Evolutionary conservation across 192 early-diverging fungal genomes (phyloP), one percentile per base, ranked within the genome.

Genomic region (Chytriomyces sp.): DNA sequence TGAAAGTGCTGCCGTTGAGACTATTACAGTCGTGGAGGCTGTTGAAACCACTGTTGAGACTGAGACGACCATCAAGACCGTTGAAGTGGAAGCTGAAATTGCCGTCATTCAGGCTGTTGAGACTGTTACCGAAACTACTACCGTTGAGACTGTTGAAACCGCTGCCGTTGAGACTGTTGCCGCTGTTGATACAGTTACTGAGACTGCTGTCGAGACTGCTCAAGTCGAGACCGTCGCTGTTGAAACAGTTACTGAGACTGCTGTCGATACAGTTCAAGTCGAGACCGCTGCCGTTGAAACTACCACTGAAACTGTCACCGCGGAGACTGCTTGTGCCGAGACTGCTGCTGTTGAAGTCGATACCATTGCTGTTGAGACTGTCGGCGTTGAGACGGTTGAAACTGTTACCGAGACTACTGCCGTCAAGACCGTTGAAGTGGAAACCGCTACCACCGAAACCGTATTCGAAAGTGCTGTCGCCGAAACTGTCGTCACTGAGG

Each of bases 41-140:
- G 67, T 68, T 68, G 67, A 46, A 2, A 28, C 63, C 7, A 23
- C 63, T 64, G 63, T 47, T n/a, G 69, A 24, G 11, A n/a, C 44
- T n/a, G 35, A 20, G 13, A 59, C 47, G 24, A 44, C 50, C 8
- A 45, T 44, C 43, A 43, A 16, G 23, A 3, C 44, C 18, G 47
- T 50, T 35, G 67, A 68, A 68, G 43, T 45, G 26, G 67, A 20
- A 18, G 45, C 48, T 13, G 45, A 28, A 13, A 24, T 7, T 46
- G 50, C 20, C 50, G 69, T 20, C 2, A 60, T 7, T 60, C 50
- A 57, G 16, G 26, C 47, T 9, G 46, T 45, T 47, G 67, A 71
- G 59, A 44, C 35, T 59, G 69, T 68, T 47, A 6, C 67, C 45
- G 23, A 11, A 20, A 68, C 67, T 6, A 1, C 6, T 1, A 26